phyloP scores from a whole-genome alignment of 352 stramenopile genomes.

The Phytophthora syringae region DNA sequence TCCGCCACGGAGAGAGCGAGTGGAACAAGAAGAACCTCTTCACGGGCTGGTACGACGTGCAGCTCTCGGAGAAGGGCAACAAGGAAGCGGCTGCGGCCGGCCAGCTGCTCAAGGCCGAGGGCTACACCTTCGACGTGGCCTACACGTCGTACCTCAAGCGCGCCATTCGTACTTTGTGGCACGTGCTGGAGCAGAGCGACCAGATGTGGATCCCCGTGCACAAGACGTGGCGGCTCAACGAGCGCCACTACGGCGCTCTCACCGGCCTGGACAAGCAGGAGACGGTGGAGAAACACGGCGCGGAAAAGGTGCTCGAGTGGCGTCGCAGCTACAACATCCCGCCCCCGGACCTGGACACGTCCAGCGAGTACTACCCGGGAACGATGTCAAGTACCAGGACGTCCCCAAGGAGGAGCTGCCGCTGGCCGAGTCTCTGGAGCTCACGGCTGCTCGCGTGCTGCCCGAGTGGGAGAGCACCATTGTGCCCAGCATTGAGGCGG shows the following conservation, averaged over 20 bases:
- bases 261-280: slow-evolving; percentile 93
- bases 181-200: slow-evolving; percentile 94
- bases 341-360: slow-evolving; percentile 92
- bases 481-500: slow-evolving; percentile 89
- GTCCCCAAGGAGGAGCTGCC: slow-evolving; percentile 89
- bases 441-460: slow-evolving; percentile 92
- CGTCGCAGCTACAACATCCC: slow-evolving; percentile 98
- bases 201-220: slow-evolving; percentile 96
- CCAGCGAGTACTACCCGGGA: slow-evolving; percentile 93
- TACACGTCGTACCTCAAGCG: slow-evolving; percentile 97
- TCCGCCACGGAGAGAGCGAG: slow-evolving; percentile 94
- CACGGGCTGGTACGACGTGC: slow-evolving; percentile 95
- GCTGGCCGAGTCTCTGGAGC: slow-evolving; percentile 93
- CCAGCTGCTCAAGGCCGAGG: slow-evolving; percentile 90
- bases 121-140: slow-evolving; percentile 95
- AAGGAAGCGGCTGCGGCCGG: slow-evolving; percentile 92
- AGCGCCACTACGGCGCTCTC: slow-evolving; percentile 90
- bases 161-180: slow-evolving; percentile 94
- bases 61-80: slow-evolving; percentile 91
- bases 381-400: slow-evolving; percentile 92
- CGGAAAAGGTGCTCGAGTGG: slow-evolving; percentile 96
- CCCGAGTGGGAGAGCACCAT: slow-evolving; percentile 94
- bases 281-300: slow-evolving; percentile 90
- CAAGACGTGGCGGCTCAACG: slow-evolving; percentile 94
- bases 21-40: slow-evolving; percentile 97